These are phyloP conservation scores for Colletotrichum incanum DNA, from an alignment of 2,329 filamentous ascomycete genomes.

Conservation along the genomic window DNA sequence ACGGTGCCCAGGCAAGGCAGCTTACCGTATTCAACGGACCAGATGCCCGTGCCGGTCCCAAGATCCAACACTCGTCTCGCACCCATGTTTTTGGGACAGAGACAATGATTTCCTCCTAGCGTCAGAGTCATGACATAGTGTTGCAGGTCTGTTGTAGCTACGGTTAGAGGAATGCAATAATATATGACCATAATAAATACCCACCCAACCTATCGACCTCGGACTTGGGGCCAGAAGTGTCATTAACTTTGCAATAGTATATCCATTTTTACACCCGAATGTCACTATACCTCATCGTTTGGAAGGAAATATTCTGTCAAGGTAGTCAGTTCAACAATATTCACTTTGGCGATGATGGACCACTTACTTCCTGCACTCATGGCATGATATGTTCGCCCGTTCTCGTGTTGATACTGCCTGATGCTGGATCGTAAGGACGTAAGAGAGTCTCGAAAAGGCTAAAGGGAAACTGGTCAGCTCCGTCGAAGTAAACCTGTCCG, in stretches of 20 bases:
- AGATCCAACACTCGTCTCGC: conserved; percentile 57
- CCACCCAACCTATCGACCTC: conserved; percentile 50
- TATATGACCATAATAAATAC: background rate
- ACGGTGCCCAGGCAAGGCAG: too few relatives aligned
- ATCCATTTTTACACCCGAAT: background rate
- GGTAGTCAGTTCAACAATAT: background rate
- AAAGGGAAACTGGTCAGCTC: background rate
- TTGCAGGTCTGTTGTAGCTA: conserved; percentile 49
- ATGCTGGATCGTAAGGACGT: conserved; percentile 51
- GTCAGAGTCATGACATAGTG: conserved; percentile 54
- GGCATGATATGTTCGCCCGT: conserved; percentile 56
- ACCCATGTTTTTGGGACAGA: conserved; percentile 39
- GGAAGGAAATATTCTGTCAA: conserved; percentile 47
- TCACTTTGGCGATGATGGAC: too few relatives aligned
- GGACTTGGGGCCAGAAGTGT: conserved; percentile 37
- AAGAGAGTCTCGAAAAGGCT: conserved; percentile 27
- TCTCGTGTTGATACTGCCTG: conserved; percentile 53
- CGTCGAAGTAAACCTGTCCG: background rate
- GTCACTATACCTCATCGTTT: conserved; percentile 47
- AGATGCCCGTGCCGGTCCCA: conserved; percentile 64
- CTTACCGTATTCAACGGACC: conserved; percentile 60
- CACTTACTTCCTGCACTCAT: conserved; percentile 33
- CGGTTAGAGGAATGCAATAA: background rate
- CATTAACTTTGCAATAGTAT: background rate
- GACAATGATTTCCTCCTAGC: conserved; percentile 47